Evolutionary conservation across 768 basidiomycete species (phyloP).

Genomic region (Psilocybe tampanensis): DNA sequence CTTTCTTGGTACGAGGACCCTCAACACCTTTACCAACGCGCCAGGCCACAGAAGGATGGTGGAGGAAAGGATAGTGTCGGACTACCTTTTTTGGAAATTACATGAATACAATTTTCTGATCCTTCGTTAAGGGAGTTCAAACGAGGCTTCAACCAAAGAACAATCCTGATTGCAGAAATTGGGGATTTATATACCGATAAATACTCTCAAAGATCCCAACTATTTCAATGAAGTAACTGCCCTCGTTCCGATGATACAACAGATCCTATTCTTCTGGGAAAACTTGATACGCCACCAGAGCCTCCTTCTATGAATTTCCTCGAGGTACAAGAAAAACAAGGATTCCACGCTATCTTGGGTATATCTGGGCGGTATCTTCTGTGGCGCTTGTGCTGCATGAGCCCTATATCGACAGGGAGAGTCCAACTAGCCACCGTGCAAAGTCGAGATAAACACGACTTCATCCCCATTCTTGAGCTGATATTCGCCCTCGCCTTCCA

Average conservation of each 20-base stretch:
- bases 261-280: neutral
- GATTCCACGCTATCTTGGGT: neutral
- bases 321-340: neutral
- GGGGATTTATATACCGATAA: neutral
- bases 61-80: neutral
- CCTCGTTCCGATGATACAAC: neutral
- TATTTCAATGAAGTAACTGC: neutral
- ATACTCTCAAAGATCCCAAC: neutral
- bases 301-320: neutral
- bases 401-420: neutral
- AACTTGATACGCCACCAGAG: neutral
- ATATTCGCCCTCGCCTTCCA: constrained; percentile 93
- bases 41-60: neutral
- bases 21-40: no score
- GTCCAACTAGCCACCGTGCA: constrained; percentile 78
- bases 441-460: constrained; percentile 94
- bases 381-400: neutral
- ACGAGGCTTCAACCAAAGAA: neutral
- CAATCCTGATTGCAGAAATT: neutral
- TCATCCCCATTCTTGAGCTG: constrained; percentile 78
- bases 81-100: constrained; percentile 7
- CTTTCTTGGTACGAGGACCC: no score
- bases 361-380: constrained; percentile 1
- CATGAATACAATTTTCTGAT: neutral
- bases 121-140: no score